Conservation (phyloP, 176 grass and related monocot species). For the Phragmites australis region DNA sequence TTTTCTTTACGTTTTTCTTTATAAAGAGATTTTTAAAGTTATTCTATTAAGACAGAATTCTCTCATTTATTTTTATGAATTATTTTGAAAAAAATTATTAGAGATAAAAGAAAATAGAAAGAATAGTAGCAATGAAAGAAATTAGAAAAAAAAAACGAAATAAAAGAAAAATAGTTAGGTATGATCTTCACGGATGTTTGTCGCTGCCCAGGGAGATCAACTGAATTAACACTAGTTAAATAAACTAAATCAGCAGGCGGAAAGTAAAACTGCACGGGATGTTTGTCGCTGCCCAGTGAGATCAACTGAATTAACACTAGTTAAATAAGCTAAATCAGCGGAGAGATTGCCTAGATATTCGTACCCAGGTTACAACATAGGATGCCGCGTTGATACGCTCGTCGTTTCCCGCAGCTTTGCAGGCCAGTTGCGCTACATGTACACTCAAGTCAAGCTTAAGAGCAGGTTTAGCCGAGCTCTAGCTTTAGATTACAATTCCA, state of each 20-base stretch:
- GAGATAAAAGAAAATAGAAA: no score
- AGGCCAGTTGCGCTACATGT: neutral
- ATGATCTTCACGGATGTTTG: constrained; percentile 38
- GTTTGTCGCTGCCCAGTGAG: constrained; percentile 18
- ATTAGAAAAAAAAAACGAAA: no score
- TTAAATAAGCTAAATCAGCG: neutral
- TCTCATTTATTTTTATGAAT: no score
- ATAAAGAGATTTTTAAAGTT: no score
- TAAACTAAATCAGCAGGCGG: neutral
- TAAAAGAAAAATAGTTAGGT: no score
- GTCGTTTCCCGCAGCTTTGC: neutral
- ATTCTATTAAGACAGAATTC: no score
- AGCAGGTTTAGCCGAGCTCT: no score
- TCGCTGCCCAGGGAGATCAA: neutral
- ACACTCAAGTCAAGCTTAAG: no score
- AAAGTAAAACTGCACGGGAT: constrained; percentile 35
- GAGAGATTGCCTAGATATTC: neutral
- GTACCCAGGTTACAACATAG: neutral
- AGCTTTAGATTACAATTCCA: no score
- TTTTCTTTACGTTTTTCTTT: no score
- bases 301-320: neutral
- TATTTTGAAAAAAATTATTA: no score
- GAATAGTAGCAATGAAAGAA: no score
- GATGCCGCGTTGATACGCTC: neutral
- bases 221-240: neutral